Evolutionary conservation across 805 yeast genomes (phyloP), one percentile per base, ranked within the genome.

Genomic region (Zygosaccharomyces bailii): DNA sequence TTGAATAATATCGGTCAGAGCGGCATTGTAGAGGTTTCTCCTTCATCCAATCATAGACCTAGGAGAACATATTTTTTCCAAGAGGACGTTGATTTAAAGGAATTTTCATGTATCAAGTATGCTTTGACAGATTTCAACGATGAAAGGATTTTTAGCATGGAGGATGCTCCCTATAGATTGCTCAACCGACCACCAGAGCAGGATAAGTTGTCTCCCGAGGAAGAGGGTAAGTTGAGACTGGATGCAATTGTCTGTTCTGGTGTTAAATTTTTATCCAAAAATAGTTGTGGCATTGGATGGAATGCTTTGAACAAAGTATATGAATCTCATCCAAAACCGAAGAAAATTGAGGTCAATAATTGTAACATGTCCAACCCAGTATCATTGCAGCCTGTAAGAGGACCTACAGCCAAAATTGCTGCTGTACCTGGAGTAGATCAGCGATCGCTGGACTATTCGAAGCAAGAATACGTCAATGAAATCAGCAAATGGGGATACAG

Each of bases 11-110:
- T 71, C n/a, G 27, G 43, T 21, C 45, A 44, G 18, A 57, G 31
- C 43, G 48, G 37, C 41, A 36, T 33, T 18, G 33, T 47, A 9
- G 38, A 46, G 9, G 10, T 24, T 18, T 35, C 30, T 5, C 18
- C 41, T 8, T 20, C 20, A 7, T 20, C 37, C 39, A 18, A 30
- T 38, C n/a, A 50, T 52, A 27, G 52, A 52, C 84, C 84, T 11
- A 50, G 57, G 5, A 71, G 91, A 60, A 54, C 60, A 2, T 75
- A 79, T 44, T 75, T 74, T 43, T 84, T 82, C 56, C 63, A 69
- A 35, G 91, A 85, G 55, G 93, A 84, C 64, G 78, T 82, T 10
- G 63, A 70, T 17, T 66, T 80, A 51, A 78, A 76, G 47, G 89
- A 82, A 49, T 82, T 80, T 54, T 65, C 70, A 21, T 75, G 83